Evolutionary conservation across 2,329 filamentous ascomycete species (phyloP).

Genomic region (Capronia americana): DNA sequence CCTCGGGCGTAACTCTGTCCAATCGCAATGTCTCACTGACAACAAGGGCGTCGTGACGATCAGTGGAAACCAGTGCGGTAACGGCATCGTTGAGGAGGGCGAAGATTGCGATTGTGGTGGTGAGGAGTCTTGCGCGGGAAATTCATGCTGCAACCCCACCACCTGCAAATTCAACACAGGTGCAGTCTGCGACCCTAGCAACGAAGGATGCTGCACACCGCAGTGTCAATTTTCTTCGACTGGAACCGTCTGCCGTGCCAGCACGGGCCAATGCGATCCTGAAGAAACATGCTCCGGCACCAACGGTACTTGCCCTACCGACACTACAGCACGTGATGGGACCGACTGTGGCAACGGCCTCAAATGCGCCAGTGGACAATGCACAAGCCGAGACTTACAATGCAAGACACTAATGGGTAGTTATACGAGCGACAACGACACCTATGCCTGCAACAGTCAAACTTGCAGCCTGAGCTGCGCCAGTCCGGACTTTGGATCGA

Average conservation of each 20-base stretch:
- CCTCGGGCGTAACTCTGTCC: conserved; percentile 76
- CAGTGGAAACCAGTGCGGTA: conserved; percentile 85
- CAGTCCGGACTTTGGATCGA: conserved; percentile 69
- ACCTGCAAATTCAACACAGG: conserved; percentile 83
- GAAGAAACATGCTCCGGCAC: conserved; percentile 80
- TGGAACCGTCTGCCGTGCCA: conserved; percentile 79
- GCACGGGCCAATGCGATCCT: conserved; percentile 82
- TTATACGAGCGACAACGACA: conserved; percentile 75
- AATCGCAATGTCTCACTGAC: conserved; percentile 77
- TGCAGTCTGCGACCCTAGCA: conserved; percentile 73
- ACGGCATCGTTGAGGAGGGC: conserved; percentile 92
- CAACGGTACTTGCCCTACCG: conserved; percentile 73
- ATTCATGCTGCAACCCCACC: conserved; percentile 80
- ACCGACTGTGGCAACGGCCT: conserved; percentile 73
- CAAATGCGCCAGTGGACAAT: conserved; percentile 88
- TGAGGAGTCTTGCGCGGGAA: conserved; percentile 69
- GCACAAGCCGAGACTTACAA: conserved; percentile 88
- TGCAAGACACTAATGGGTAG: conserved; percentile 84
- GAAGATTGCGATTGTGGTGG: conserved; percentile 98
- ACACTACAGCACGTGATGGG: conserved; percentile 73
- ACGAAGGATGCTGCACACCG: conserved; percentile 54
- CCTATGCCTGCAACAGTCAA: conserved; percentile 74
- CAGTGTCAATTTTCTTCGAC: conserved; percentile 55
- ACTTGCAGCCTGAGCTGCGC: conserved; percentile 80
- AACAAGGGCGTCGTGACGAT: conserved; percentile 85